Base-by-base conservation (phyloP, 805 yeast species). In the Candida bentonensis region DNA sequence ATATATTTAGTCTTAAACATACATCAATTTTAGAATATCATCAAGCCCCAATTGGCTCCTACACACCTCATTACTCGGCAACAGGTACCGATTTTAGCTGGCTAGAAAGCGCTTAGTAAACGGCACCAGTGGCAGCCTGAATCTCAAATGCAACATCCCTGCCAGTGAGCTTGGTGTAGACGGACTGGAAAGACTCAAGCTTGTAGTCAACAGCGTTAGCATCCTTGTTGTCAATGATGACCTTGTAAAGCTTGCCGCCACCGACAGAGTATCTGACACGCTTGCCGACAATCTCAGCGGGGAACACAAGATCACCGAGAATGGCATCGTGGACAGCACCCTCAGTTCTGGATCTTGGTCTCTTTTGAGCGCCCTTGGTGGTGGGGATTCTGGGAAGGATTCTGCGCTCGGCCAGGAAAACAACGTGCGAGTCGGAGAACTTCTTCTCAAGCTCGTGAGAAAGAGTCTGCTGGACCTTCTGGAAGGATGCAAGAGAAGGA, bases 361-460 rank as follows among this genome's bases (percentile, higher is more conserved):
- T 88, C 88, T 92, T 88, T 78, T 92, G 98, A 64, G 70, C 73
- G 72, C 81, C 84, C 79, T 87, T 85, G 52, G 95, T 77, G 55
- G 53, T 57, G 65, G 94, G 84, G 70, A 97, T 96, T 80, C 86
- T 89, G 76, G 97, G 96, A 68, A 92, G 79, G 76, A 89, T 92
- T 77, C 96, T 86, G 78, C 98, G 86, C 79, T 89, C 97, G 68
- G 96, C 97, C 68, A 89, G 81, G 86, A 89, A 86, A 63, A 92
- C 89, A 72, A 89, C 96, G 72, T 92, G 96, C 72, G 95, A 85
- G 80, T 89, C 98, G 69, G 96, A 94, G 88, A 89, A 92, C 78
- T 92, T 89, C 94, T 89, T 89, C 78, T 89, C 98, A 70, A 89
- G 83, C 79, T 89, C 98, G 76, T 97, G 89, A 76, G 96, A 86